Base-by-base conservation (phyloP, 192 early-diverging fungal genomes). In the Coemansia sp. region DNA sequence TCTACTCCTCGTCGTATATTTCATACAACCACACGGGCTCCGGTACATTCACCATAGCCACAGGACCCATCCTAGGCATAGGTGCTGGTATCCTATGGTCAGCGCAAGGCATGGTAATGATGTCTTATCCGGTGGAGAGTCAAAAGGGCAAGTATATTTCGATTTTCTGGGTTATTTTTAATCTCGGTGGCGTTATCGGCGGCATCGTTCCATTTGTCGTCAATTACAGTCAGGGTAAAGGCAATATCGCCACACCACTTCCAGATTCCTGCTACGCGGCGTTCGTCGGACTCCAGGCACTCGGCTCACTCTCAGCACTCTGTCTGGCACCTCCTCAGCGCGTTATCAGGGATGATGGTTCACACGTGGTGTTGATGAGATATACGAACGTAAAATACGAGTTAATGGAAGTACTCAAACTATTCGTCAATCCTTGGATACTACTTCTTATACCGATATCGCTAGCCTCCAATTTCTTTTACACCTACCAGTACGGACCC, bases 141-240 rank as follows among this genome's bases (percentile, higher is more conserved):
- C 82, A 89, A 46, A 92, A 93, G 81, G 92, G 93, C 22, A 87
- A 86, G 52, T 91, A 80, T 80, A 91, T 94, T 63, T 87, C 87
- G 40, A 85, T 89, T 44, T 94, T 94, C 85, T 94, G 93, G 93
- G 86, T 88, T 55, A 88, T 93, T 36, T 94, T 92, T 85, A 90
- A 90, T 76, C 71, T 87, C 62, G 93, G 93, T 66, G 92, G 88
- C 43, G 87, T 90, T 27, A 65, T 94, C 22, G 93, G 93, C 75
- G 87, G 87, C 64, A 81, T 87, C 41, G 86, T 93, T 63, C 83
- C 83, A 29, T 75, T 88, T 50, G 87, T 89, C 63, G 91, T 79
- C 76, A 80, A 90, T 66, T 65, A 71, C 50, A 63, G 72, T 0
- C 71, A 76, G 3, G 90, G 89, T 73, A 85, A 78, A 40, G 87